Evolutionary conservation across 2,329 filamentous ascomycete genomes (phyloP), one percentile per base, ranked within the genome.

Genomic region (Aureobasidium sp.): DNA sequence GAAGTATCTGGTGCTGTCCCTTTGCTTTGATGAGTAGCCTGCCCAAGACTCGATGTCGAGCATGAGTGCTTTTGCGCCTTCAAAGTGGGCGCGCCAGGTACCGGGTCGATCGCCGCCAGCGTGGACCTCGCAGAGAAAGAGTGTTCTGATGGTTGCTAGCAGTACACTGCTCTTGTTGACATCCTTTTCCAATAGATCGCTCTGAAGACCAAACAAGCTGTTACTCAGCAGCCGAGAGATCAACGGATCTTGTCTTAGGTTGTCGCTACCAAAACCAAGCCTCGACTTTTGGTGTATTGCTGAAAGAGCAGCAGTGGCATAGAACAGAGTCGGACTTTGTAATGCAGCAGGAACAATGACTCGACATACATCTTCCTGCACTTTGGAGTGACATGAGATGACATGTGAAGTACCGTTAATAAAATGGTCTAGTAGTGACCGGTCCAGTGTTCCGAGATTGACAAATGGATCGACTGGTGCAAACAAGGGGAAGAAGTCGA

Each of bases 41-140:
- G 36, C 12, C 62, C 62, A 63, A 34, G 62, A 59, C 39, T 63
- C 62, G 1, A 63, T 58, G 8, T 47, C 48, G 1, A 52, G 39
- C 62, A 63, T 63, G 3, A 63, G 41, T 41, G 62, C 62, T 41
- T 63, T 63, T 39, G 62, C 62, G 48, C 62, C 62, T 55, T 63
- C 62, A 41, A 63, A 63, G 27, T 63, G 62, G 1, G 62, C 48
- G 36, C 62, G 53, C 62, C 62, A 63, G 20, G 62, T 63, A 1
- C 62, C 53, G 20, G 62, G 62, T 5, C 62, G 27, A 32, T 63
- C 62, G 9, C 62, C 62, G 1, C 62, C 62, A 17, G 55, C 47
- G 20, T 63, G 62, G 9, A 63, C 62, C 20, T 63, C 62, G 48
- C 62, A 63, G n/a, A 63, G 48, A 6, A 63, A 63, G 23, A 63